Percentiles rank a stretch among this genome's conserved stretches.
These are phyloP conservation scores for Magnolia changhungtana DNA, from an alignment of 164 flowering plant genomes.

Conservation along the genomic window DNA sequence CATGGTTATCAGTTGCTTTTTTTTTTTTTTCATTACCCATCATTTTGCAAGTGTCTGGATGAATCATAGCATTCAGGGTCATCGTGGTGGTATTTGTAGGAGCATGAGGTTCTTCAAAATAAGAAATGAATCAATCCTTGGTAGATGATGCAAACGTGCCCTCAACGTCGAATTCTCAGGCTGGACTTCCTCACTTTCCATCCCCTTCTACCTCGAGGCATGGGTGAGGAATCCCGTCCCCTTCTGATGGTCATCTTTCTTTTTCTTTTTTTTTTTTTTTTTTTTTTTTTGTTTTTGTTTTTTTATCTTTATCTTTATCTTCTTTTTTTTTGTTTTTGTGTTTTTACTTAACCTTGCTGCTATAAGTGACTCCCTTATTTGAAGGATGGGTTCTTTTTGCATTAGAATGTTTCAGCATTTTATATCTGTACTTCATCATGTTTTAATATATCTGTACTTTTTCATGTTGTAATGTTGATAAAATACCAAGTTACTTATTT, in stretches of 20 bases:
- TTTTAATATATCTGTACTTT: not conserved
- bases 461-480: not conserved
- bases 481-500: no score
- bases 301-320: no score
- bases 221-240: conserved; percentile 7
- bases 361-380: not conserved
- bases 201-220: conserved; percentile 11
- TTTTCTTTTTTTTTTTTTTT: not conserved
- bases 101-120: conserved; percentile 20
- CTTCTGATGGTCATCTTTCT: not conserved
- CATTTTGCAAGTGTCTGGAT: not conserved
- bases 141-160: conserved; percentile 22
- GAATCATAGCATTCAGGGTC: not conserved
- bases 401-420: not conserved
- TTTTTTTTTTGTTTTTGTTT: not conserved
- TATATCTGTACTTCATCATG: not conserved
- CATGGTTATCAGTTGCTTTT: not conserved
- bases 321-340: no score
- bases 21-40: not conserved
- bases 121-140: conserved; percentile 19
- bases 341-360: not conserved
- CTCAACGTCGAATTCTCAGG: conserved; percentile 15
- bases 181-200: conserved; percentile 15
- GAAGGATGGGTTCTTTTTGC: not conserved
- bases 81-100: conserved; percentile 8